phyloP scores from a whole-genome alignment of 2,329 filamentous ascomycete genomes.

The Diplodia seriata region DNA sequence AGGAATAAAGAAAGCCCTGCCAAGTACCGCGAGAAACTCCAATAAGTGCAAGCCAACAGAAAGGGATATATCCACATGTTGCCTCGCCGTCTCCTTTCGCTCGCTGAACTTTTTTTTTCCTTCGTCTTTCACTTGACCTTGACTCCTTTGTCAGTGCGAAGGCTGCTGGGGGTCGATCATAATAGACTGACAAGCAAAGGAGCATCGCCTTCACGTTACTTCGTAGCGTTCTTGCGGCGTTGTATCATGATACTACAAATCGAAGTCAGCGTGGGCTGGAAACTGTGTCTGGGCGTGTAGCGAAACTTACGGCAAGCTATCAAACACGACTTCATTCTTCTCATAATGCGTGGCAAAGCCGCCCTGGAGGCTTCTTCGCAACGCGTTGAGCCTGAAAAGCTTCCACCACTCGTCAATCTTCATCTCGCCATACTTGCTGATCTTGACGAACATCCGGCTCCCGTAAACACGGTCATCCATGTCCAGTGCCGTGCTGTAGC shows the following conservation, averaged over 20 bases:
- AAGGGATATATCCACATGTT: not conserved
- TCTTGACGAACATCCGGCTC: conserved; percentile 66
- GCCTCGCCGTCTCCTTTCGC: conserved; percentile 7
- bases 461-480: conserved; percentile 67
- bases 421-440: conserved; percentile 66
- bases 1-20: not conserved
- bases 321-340: conserved; percentile 42
- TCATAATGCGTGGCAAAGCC: conserved; percentile 48
- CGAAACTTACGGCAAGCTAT: conserved; percentile 27
- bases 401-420: conserved; percentile 78
- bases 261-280: not conserved
- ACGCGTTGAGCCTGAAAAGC: conserved; percentile 66
- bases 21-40: not conserved
- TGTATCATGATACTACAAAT: conserved; percentile 13
- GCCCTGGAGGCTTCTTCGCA: conserved; percentile 65
- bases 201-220: not conserved
- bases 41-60: conserved; percentile 2
- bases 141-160: not conserved
- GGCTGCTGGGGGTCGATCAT: not conserved
- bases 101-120: not conserved
- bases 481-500: conserved; percentile 70
- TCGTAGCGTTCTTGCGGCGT: not conserved
- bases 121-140: not conserved
- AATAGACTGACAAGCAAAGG: not conserved
- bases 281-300: not conserved